Evolutionary conservation across 306 rosid species (phyloP), one percentile per base, ranked within the genome.

Genomic region (Argentina anserina): DNA sequence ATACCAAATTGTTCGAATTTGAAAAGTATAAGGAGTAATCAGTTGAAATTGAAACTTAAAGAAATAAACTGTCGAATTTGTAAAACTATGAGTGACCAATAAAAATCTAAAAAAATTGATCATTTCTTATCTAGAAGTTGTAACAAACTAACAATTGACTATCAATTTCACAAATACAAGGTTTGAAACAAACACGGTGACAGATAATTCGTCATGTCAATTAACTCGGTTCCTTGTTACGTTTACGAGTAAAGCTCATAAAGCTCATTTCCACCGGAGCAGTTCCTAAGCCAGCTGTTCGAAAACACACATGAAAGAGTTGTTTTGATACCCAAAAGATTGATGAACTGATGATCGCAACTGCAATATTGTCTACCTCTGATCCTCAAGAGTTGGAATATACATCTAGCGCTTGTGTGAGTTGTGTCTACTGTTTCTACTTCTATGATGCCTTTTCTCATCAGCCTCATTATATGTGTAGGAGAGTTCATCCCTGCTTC

Each of bases 381-480:
- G 17, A 50, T 50, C 26, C 28, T 50, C 58, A 50, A 21, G 36
- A 56, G 62, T 25, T 21, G 39, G 9, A 59, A 14, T 6, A 15
- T 59, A 61, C 52, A 69, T 18, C 15, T 59, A 66, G 23, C 21
- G 76, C 67, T 77, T 75, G 62, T n/a, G n/a, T n/a, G n/a, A n/a
- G n/a, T n/a, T n/a, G n/a, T 75, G 69, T 43, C 73, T 70, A 34
- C 78, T 45, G 40, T 69, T 79, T 33, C 46, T 41, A 70, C 79
- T 78, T 77, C 28, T 78, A 28, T 36, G 47, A 67, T 73, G 56
- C 31, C 73, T 55, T 69, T 72, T 69, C 20, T 37, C n/a, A 29
- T 65, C 50, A 23, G 81, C 75, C 56, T 78, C 81, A 49, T 66
- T 67, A 34, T 69, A 72, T 1, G 84, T 53, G 62, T 75, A 53